Conservation (phyloP, 140 eudicot species). For the Anethum foeniculum region DNA sequence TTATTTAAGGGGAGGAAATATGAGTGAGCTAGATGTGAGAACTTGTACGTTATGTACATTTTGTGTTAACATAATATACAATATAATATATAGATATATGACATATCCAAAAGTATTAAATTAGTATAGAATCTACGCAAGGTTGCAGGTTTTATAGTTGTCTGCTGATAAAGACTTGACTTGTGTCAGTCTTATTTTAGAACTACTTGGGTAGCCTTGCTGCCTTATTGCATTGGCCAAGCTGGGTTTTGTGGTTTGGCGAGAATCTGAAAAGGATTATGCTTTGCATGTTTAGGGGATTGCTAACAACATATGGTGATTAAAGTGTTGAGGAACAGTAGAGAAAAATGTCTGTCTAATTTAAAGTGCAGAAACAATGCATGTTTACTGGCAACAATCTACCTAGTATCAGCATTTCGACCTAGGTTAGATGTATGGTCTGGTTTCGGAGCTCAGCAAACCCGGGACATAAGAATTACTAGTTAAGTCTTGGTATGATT, state of each 20-base stretch:
- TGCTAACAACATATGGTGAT: neutral
- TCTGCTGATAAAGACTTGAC: neutral
- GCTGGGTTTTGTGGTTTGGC: neutral
- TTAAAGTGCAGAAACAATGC: neutral
- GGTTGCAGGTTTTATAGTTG: neutral
- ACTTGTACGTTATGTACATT: conserved; percentile 19
- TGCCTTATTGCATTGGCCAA: neutral
- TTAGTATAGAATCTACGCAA: neutral
- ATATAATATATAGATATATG: neutral
- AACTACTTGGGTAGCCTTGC: neutral
- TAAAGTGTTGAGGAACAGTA: neutral
- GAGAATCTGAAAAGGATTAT: neutral
- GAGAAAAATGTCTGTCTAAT: neutral
- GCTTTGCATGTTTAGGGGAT: neutral
- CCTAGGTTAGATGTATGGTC: no score
- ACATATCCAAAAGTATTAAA: neutral
- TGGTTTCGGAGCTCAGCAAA: neutral
- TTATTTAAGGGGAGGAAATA: conserved; percentile 20
- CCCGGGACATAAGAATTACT: neutral
- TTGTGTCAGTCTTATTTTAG: neutral
- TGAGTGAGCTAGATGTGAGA: neutral
- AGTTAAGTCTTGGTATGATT: no score
- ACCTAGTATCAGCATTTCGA: neutral
- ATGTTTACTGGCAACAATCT: neutral
- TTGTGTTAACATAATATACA: neutral